Evolutionary conservation across 257 asterid genomes (phyloP).

Genomic region (Voacanga thouarsii): DNA sequence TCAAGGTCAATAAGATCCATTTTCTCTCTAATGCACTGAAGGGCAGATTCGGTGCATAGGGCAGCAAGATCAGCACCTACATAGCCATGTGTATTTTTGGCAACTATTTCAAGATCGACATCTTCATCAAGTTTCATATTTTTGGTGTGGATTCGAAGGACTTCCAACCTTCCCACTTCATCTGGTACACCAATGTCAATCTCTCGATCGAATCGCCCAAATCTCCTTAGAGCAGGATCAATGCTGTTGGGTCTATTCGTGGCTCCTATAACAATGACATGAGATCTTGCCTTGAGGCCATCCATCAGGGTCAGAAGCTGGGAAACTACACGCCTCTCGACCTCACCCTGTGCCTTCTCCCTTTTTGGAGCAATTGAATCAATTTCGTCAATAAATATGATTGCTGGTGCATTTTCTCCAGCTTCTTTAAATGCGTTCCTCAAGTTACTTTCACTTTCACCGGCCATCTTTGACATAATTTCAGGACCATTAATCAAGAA

Average conservation of each 20-base stretch:
- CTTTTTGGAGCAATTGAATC: neutral
- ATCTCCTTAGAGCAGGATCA: neutral
- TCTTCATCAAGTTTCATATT: neutral
- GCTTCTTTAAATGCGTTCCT: neutral
- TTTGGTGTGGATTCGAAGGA: neutral
- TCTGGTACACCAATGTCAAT: neutral
- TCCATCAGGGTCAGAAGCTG: neutral
- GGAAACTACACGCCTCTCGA: neutral
- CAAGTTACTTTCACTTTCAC: neutral
- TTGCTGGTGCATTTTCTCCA: neutral
- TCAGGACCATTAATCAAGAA: neutral
- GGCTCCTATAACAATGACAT: neutral
- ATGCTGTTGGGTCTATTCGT: neutral
- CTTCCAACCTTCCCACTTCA: neutral
- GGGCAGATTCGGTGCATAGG: neutral
- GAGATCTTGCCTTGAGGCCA: neutral
- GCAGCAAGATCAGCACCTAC: neutral
- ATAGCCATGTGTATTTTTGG: neutral
- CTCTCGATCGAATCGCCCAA: neutral
- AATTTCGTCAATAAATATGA: neutral
- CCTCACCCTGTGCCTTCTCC: neutral
- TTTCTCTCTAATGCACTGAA: no score
- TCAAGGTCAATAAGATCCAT: neutral
- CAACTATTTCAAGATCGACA: neutral
- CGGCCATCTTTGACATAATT: neutral